A percentile compares a stretch with the other conserved stretches of the same genome.
Evolutionary conservation across 805 yeast species (phyloP).

Genomic region (Spathaspora girioi): DNA sequence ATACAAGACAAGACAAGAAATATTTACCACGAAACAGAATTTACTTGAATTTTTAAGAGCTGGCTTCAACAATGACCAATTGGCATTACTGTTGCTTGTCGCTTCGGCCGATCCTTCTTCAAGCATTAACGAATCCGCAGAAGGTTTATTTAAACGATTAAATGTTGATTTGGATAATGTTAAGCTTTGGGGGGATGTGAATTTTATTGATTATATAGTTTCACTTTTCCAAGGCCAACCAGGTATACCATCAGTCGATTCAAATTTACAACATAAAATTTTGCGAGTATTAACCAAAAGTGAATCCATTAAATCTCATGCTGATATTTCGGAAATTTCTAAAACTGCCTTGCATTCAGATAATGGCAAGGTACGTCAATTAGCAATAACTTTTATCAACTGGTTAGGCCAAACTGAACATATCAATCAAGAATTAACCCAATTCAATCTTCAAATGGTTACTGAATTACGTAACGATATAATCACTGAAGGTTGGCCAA

Average conservation of each 20-base stretch:
- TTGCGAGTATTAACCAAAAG: conserved; percentile 50
- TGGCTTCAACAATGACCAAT: conserved; percentile 34
- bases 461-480: conserved; percentile 50
- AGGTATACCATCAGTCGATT: conserved; percentile 50
- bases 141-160: conserved; percentile 47
- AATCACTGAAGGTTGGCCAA: conserved; percentile 60
- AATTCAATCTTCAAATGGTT: conserved; percentile 44
- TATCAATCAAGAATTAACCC: conserved; percentile 11
- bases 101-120: conserved; percentile 63
- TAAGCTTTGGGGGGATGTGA: conserved; percentile 47
- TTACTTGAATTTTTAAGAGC: conserved; percentile 36
- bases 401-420: conserved; percentile 43
- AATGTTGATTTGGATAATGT: conserved; percentile 47
- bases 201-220: conserved; percentile 42
- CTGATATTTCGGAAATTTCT: conserved; percentile 45
- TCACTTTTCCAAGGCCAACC: conserved; percentile 50
- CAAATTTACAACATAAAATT: conserved; percentile 54
- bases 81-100: conserved; percentile 51
- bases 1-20: conserved; percentile 44
- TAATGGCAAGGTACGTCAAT: conserved; percentile 47
- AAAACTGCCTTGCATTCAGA: conserved; percentile 59
- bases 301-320: conserved; percentile 42
- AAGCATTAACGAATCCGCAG: conserved; percentile 52
- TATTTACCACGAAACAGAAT: conserved; percentile 28
- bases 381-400: conserved; percentile 60